A percentile compares a stretch with the other conserved stretches of the same genome.
These are phyloP conservation scores for Tylopilus sp. DNA, from an alignment of 1,284 basidiomycete genomes.

Conservation along the genomic window DNA sequence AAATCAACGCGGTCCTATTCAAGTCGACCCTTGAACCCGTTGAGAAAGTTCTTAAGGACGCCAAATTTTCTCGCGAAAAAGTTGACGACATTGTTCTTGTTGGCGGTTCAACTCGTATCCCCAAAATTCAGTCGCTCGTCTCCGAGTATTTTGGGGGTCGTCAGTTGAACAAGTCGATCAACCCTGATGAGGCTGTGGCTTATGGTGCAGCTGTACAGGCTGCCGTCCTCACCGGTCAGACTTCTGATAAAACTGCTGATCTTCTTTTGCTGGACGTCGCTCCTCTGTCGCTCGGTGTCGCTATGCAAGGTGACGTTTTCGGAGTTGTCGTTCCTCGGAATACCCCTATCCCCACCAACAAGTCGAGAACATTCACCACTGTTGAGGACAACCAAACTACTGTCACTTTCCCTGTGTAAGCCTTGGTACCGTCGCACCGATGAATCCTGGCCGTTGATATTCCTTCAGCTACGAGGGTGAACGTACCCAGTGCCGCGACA, in stretches of 20 bases:
- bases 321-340: conserved; percentile 95
- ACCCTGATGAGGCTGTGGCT: conserved; percentile 92
- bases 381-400: conserved; percentile 98
- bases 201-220: conserved; percentile 97
- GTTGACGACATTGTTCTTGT: conserved; percentile 99
- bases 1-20: conserved; percentile 93
- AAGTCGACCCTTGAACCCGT: conserved; percentile 98
- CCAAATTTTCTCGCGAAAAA: conserved; percentile 96
- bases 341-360: conserved; percentile 96
- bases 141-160: conserved; percentile 98
- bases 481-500: conserved; percentile 95
- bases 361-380: conserved; percentile 93
- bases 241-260: conserved; percentile 93
- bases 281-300: conserved; percentile 94
- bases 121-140: conserved; percentile 96
- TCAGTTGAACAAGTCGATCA: conserved; percentile 98
- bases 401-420: conserved; percentile 93
- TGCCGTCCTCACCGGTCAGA: conserved; percentile 92
- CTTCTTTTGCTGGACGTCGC: conserved; percentile 94
- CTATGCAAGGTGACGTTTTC: conserved; percentile 97
- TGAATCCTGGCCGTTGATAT: conserved; percentile 9
- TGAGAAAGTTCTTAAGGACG: conserved; percentile 98
- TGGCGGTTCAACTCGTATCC: conserved; percentile 99
- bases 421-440: conserved; percentile 5
- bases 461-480: conserved; percentile 83